These are phyloP conservation scores for Glycine latifolia DNA, from an alignment of 306 rosid species.

Conservation along the genomic window DNA sequence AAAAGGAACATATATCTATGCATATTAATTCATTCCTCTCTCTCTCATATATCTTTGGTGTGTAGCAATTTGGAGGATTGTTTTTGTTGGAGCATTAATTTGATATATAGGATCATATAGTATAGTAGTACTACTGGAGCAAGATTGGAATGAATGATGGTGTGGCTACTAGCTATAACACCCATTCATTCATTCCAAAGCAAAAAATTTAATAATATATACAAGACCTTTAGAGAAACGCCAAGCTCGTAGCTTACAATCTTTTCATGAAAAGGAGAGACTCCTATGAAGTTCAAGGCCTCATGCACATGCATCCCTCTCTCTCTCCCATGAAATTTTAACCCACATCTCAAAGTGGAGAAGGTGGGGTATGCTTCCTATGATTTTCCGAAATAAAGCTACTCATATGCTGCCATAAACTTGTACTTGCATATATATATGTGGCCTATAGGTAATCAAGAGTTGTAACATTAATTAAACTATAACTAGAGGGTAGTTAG, in stretches of 20 bases:
- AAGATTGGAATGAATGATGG: constrained; percentile 49
- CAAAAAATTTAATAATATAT: constrained; percentile 39
- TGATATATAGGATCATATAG: constrained; percentile 39
- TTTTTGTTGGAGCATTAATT: constrained; percentile 49
- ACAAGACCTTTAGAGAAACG: constrained; percentile 52
- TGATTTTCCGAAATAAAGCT: constrained; percentile 55
- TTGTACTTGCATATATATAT: constrained; percentile 50
- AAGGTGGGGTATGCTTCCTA: constrained; percentile 60
- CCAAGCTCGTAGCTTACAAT: constrained; percentile 65
- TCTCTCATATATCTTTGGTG: constrained; percentile 45
- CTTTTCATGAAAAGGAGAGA: constrained; percentile 86
- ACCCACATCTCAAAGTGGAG: constrained; percentile 62
- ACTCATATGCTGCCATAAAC: constrained; percentile 48
- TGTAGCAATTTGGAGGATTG: constrained; percentile 51
- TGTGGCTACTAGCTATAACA: constrained; percentile 42
- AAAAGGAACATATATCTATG: constrained; percentile 27
- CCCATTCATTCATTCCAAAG: constrained; percentile 60
- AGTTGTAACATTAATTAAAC: constrained; percentile 11
- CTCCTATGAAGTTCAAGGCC: constrained; percentile 65
- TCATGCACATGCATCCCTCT: constrained; percentile 83
- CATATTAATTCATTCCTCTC: neutral
- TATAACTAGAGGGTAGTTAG: constrained; percentile 41
- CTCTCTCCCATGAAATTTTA: constrained; percentile 58
- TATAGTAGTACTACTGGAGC: constrained; percentile 2
- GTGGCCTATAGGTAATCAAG: neutral